Evolutionary conservation across 2,329 filamentous ascomycete genomes (phyloP), one percentile per base, ranked within the genome.

Genomic region (Decorospora gaudefroyi): DNA sequence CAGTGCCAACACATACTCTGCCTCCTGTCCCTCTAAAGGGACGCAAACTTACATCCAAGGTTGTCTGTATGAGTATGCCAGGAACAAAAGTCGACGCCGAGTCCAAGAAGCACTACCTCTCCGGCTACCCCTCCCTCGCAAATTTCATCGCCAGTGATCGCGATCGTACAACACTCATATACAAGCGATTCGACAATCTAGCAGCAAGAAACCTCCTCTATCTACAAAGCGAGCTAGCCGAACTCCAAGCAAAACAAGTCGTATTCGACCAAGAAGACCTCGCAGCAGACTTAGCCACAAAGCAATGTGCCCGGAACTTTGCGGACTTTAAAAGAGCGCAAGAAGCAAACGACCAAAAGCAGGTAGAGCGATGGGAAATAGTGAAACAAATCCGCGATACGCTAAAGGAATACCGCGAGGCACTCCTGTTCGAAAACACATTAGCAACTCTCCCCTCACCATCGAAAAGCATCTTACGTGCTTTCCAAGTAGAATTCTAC

Each of bases 91-190:
- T 6, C 16, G 43, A 40, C 21, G 5, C 10, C 6, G 44, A 45
- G 22, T 29, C 35, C 5, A 18, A 22, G 23, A 25, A 4, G 10
- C 26, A 46, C 4, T n/a, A 16, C 12, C 31, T 52, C 8, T 25
- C 34, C 2, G 54, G 56, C 3, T 61, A 38, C 35, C 48, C 54
- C 6, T 50, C 54, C 2, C 50, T 55, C 13, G 54, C 58, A 7
- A 21, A 27, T n/a, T 59, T 49, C 16, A 55, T 62, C 5, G 46
- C 50, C 1, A 48, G 45, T 17, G 50, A 58, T 29, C 22, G 8
- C 8, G 57, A 61, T 25, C 32, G 43, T 1, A 43, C 47, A 7
- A 48, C 46, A 0, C 26, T 46, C 11, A 46, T 61, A 0, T 63
- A 46, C 37, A 46, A 49, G 8, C 43, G 50, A 21, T 63, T 55